These are phyloP conservation scores for Aspergillus cejpii DNA, from an alignment of 2,329 filamentous ascomycete species.

Conservation along the genomic window DNA sequence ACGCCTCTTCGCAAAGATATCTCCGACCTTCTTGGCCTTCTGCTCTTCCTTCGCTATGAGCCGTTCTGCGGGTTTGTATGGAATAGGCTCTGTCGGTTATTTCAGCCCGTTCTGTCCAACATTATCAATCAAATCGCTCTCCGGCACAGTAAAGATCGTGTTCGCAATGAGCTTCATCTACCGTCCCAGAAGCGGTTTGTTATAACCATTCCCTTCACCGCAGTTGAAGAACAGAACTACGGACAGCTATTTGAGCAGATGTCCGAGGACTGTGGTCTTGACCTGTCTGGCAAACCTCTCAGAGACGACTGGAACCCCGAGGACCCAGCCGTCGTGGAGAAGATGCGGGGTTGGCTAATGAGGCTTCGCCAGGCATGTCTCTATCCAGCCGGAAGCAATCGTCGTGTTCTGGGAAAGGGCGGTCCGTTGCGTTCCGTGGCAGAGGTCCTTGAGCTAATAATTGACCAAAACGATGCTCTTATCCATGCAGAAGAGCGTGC, in stretches of 20 bases:
- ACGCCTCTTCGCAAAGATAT: slow-evolving; percentile 80
- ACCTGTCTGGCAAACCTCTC: slow-evolving; percentile 57
- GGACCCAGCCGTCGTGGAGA: slow-evolving; percentile 51
- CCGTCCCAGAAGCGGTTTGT: slow-evolving; percentile 80
- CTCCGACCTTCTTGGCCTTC: slow-evolving; percentile 68
- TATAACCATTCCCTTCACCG: slow-evolving; percentile 82
- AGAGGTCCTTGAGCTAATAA: slow-evolving; percentile 85
- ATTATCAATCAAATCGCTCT: slow-evolving; percentile 69
- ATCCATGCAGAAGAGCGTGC: slow-evolving; percentile 64
- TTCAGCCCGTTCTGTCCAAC: slow-evolving; percentile 58
- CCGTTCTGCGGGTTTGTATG: slow-evolving; percentile 67
- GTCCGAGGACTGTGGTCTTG: slow-evolving; percentile 61
- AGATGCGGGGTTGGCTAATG: slow-evolving; percentile 73
- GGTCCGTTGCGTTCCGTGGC: slow-evolving; percentile 71
- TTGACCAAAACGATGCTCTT: slow-evolving; percentile 68
- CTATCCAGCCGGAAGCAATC: slow-evolving; percentile 66
- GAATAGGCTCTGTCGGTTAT: slow-evolving; percentile 56
- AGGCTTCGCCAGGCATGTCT: slow-evolving; percentile 74
- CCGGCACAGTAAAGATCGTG: slow-evolving; percentile 75
- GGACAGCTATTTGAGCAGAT: slow-evolving; percentile 67
- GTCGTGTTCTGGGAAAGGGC: slow-evolving; percentile 56
- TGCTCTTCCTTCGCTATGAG: slow-evolving; percentile 72
- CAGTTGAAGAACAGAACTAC: slow-evolving; percentile 88
- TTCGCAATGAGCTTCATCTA: slow-evolving; percentile 70
- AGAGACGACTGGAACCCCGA: slow-evolving; percentile 59